Percentiles rank a stretch among this genome's conserved stretches.
Conservation (phyloP, 805 yeast species). For the Clavispora vitiphila region DNA sequence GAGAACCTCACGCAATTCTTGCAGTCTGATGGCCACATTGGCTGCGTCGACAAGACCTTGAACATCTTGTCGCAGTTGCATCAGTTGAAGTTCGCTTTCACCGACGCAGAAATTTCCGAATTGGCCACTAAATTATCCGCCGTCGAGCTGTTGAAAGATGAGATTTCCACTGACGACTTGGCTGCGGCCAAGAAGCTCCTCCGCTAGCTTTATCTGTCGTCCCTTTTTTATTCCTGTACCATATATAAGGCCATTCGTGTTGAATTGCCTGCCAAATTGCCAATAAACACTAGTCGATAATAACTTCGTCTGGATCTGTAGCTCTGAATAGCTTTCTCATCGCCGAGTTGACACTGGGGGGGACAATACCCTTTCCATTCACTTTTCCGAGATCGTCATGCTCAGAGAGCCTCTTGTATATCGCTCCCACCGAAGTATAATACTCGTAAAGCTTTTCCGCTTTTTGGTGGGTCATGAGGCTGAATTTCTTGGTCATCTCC, state of each 20-base stretch:
- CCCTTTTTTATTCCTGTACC: neutral
- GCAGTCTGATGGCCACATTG: constrained; percentile 34
- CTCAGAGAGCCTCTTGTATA: constrained; percentile 22
- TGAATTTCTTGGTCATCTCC: constrained; percentile 52
- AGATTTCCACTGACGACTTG: constrained; percentile 52
- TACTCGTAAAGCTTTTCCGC: constrained; percentile 41
- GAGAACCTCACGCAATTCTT: constrained; percentile 29
- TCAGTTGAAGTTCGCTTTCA: constrained; percentile 39
- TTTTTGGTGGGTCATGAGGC: constrained; percentile 49
- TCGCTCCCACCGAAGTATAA: constrained; percentile 35
- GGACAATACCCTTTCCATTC: constrained; percentile 43
- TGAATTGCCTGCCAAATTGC: neutral
- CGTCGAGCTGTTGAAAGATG: constrained; percentile 42
- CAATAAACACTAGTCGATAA: constrained; percentile 9
- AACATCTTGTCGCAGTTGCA: constrained; percentile 46
- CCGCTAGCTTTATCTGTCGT: too few relatives aligned
- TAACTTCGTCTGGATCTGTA: constrained; percentile 43
- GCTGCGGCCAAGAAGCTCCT: constrained; percentile 41
- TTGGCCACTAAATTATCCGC: constrained; percentile 32
- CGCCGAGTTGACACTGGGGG: constrained; percentile 47
- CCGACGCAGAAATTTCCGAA: constrained; percentile 33
- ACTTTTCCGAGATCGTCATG: constrained; percentile 24
- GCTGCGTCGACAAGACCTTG: constrained; percentile 54
- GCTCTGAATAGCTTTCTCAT: constrained; percentile 46
- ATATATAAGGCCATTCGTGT: neutral